Evolutionary conservation across 331 rosid genomes (phyloP).

Genomic region (Quercus phellos): DNA sequence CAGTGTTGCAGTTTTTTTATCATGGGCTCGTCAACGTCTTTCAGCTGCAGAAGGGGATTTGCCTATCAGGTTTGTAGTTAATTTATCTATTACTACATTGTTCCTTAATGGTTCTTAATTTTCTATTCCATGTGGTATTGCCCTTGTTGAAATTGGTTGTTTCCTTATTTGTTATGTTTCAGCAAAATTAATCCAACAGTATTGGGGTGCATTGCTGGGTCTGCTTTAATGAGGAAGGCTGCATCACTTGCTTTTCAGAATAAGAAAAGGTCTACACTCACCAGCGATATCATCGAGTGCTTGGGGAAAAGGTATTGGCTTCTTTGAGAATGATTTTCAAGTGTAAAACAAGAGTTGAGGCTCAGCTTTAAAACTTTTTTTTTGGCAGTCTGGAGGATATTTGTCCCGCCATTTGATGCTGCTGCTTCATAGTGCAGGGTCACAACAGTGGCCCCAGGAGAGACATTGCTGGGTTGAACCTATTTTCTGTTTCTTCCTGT

Average conservation of each 20-base stretch:
- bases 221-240: slow-evolving; percentile 75
- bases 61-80: slow-evolving; percentile 42
- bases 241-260: slow-evolving; percentile 68
- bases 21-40: slow-evolving; percentile 63
- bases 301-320: slow-evolving; percentile 70
- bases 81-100: neutral
- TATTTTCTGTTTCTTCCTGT: neutral
- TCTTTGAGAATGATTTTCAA: neutral
- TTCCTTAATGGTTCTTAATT: neutral
- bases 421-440: neutral
- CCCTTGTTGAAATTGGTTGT: slow-evolving; percentile 9
- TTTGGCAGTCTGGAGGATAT: slow-evolving; percentile 71
- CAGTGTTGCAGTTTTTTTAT: slow-evolving; percentile 81
- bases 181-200: slow-evolving; percentile 62
- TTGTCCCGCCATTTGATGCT: slow-evolving; percentile 44
- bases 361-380: slow-evolving; percentile 1
- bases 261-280: slow-evolving; percentile 87
- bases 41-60: slow-evolving; percentile 25
- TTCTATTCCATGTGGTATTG: neutral
- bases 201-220: slow-evolving; percentile 77
- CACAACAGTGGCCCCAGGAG: neutral
- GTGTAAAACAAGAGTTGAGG: neutral
- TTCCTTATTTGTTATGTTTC: slow-evolving; percentile 16
- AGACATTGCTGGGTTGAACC: neutral
- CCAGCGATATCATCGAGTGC: slow-evolving; percentile 79